phyloP scores from a whole-genome alignment of 257 asterid species.

The Orobanche coerulescens region DNA sequence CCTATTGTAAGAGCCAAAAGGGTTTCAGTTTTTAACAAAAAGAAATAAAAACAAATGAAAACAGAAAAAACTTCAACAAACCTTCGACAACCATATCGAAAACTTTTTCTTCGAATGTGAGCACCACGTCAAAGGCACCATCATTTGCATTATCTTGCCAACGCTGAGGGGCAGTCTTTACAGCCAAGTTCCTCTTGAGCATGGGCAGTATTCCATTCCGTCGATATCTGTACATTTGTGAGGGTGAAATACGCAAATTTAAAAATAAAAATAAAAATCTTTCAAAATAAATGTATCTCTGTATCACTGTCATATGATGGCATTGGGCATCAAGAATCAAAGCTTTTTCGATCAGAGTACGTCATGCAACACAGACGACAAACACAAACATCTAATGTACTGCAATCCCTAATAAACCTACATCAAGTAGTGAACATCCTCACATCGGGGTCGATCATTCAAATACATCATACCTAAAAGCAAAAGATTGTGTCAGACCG shows the following conservation, averaged over 20 bases:
- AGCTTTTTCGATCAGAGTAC: not conserved
- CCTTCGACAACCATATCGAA: slow-evolving; percentile 97
- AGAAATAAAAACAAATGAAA: not conserved
- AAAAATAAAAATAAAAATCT: not conserved
- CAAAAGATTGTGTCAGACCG: too few species aligned
- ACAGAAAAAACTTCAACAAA: slow-evolving; percentile 26
- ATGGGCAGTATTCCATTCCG: slow-evolving; percentile 91
- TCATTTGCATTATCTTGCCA: slow-evolving; percentile 95
- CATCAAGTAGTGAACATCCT: not conserved
- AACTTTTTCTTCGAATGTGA: slow-evolving; percentile 91
- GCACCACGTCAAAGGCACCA: slow-evolving; percentile 85
- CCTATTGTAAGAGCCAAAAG: too few species aligned
- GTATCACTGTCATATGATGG: not conserved
- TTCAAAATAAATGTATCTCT: not conserved
- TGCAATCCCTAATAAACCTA: not conserved
- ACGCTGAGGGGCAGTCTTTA: slow-evolving; percentile 85
- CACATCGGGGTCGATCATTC: not conserved
- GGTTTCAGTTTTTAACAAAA: too few species aligned
- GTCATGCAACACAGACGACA: too few species aligned
- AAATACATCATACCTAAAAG: too few species aligned
- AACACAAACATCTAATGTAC: not conserved
- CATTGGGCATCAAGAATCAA: not conserved
- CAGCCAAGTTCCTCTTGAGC: slow-evolving; percentile 88
- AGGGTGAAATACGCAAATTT: slow-evolving; percentile 10
- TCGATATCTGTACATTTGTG: slow-evolving; percentile 50